Base-by-base conservation (phyloP, 2,329 filamentous ascomycete genomes). In the Corynespora cassiicola region DNA sequence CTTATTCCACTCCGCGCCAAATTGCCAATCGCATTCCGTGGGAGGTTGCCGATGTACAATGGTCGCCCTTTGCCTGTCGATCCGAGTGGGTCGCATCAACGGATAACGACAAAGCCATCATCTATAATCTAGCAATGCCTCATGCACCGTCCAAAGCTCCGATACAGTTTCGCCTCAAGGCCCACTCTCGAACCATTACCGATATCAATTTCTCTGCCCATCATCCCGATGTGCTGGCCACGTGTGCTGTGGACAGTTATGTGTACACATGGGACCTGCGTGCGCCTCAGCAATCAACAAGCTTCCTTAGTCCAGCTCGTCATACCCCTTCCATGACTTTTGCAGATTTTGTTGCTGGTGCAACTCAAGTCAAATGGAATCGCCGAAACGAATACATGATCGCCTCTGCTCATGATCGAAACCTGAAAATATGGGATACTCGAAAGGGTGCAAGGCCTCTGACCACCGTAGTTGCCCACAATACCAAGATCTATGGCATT, bases 121-220 rank as follows among this genome's bases (percentile, higher is more conserved):
- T 96, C 14, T 96, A 90, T 90, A 96, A 96, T 65, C 75, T 96
- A 44, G 89, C 53, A 22, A 60, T 66, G 54, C 87, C 51, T 79
- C n/a, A 79, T 29, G 50, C 50, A 36, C 50, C 50, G 35, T 56
- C 82, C 43, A 85, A 89, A 54, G 88, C 92, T 54, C 88, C 87
- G 0, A 90, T 96, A 47, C 89, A 96, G 66, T 87, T 92, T 66
- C 91, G 90, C 9, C 77, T 96, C 10, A 87, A 95, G 58, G 90
- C 86, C 2, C 91, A 89, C 66, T 88, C 83, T 29, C 81, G 92
- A 51, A 90, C 91, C 47, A 96, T 96, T 54, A 96, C 91, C 6
- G 91, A 96, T 64, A 90, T 96, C 67, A 96, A 96, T 66, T 96
- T 96, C 68, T 95, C 90, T 0, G 90, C 91, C 5, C 89, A 95